Base-by-base conservation (phyloP, 257 asterid genomes). In the Lycium barbarum region DNA sequence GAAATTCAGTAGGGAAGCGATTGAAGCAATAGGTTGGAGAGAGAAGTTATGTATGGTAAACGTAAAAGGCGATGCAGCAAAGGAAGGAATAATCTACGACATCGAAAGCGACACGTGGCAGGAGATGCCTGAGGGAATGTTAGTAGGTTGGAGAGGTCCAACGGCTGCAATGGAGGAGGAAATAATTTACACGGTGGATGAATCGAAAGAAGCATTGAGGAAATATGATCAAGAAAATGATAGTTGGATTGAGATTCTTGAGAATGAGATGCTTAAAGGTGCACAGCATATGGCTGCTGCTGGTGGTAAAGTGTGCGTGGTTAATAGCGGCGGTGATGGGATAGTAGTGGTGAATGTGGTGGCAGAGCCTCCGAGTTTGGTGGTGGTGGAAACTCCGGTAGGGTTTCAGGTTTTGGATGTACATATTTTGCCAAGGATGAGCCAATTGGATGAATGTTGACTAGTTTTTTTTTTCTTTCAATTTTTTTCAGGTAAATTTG, bases 41-140 rank as follows among this genome's bases (percentile, higher is more conserved):
- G 98, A 95, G 63, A 95, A 90, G 33, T 82, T 95, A 0, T 95
- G 97, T 89, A 93, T 95, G 98, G 84, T 81, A 6, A 81, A 81
- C 58, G 71, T 81, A 36, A 62, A 81, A 81, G 98, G 98, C 2
- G 86, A 84, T 71, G 92, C 93, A 0, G 93, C 94, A 12, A 95
- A 93, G 55, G 95, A 95, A 45, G 98, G 97, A 11, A 84, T 84
- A 6, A 81, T 93, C 8, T 93, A 93, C 92, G 88, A 92, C 80
- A 89, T 89, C 7, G 80, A 53, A 7, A 38, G 72, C 7, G 94
- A 95, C 35, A 1, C 80, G 1, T 95, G 97, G 98, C 87, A 70
- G 86, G 92, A 91, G 84, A 95, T 95, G 98, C 97, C 98, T 80
- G 91, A 84, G n/a, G 97, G 97, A 57, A 95, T 95, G 98, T 58